Evolutionary conservation across 116 monocot genomes (phyloP).

Genomic region (Trichopus zeylanicus): DNA sequence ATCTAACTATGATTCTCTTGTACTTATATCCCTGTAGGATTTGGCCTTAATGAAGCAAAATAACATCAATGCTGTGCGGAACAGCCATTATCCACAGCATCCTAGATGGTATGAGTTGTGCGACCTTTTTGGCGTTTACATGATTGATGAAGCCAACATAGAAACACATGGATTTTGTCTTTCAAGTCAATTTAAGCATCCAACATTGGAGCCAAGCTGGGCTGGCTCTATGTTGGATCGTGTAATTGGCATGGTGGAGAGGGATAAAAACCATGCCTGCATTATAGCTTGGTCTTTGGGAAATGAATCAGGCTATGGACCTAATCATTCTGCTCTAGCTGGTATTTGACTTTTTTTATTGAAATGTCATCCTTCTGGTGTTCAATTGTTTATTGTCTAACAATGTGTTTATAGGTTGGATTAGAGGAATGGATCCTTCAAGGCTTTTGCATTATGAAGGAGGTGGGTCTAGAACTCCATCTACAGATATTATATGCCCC

Average conservation of each 20-base stretch:
- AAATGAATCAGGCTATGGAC: slow-evolving; percentile 93
- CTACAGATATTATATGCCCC: slow-evolving; percentile 97
- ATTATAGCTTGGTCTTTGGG: slow-evolving; percentile 96
- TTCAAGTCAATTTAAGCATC: slow-evolving; percentile 69
- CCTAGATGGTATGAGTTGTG: slow-evolving; percentile 97
- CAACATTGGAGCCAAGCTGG: slow-evolving; percentile 81
- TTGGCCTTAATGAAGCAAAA: slow-evolving; percentile 93
- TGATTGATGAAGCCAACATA: slow-evolving; percentile 99
- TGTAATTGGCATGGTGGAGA: slow-evolving; percentile 94
- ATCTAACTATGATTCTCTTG: slow-evolving; percentile 4
- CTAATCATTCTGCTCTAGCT: slow-evolving; percentile 93
- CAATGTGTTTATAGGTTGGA: slow-evolving; percentile 55
- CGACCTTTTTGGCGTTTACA: slow-evolving; percentile 90
- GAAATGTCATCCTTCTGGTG: neutral
- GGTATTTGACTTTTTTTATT: slow-evolving; percentile 32
- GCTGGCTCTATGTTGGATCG: slow-evolving; percentile 88
- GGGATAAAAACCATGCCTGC: slow-evolving; percentile 96
- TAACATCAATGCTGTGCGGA: slow-evolving; percentile 98
- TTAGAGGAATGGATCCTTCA: slow-evolving; percentile 74
- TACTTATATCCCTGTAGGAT: slow-evolving; percentile 44
- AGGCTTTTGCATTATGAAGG: slow-evolving; percentile 97
- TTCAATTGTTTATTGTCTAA: slow-evolving; percentile 1
- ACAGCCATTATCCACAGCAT: slow-evolving; percentile 99
- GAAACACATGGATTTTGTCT: slow-evolving; percentile 93
- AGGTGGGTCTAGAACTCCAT: slow-evolving; percentile 91